These are phyloP conservation scores for Carpinus viminea DNA, from an alignment of 306 rosid genomes.

Conservation along the genomic window DNA sequence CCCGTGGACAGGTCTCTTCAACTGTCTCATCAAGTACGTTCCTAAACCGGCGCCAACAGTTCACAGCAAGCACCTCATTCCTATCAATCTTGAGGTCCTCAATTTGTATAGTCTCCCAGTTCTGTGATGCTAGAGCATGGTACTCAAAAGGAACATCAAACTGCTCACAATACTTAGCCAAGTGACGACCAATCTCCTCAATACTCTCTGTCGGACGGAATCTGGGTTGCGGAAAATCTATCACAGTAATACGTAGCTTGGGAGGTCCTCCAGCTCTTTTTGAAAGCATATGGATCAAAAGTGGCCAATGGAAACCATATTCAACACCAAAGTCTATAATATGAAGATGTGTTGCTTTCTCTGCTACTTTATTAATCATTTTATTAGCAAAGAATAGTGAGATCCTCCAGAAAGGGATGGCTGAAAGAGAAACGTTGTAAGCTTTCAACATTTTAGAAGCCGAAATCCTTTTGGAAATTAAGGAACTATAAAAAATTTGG, in stretches of 20 bases:
- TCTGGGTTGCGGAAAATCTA: conserved; percentile 43
- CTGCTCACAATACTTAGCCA: conserved; percentile 35
- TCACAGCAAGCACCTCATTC: conserved; percentile 26
- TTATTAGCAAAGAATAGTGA: conserved; percentile 52
- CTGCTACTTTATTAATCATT: conserved; percentile 44
- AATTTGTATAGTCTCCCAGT: conserved; percentile 30
- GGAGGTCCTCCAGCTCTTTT: conserved; percentile 67
- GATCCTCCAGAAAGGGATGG: conserved; percentile 62
- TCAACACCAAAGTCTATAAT: conserved; percentile 73
- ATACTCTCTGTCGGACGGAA: conserved; percentile 39
- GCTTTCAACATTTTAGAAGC: conserved; percentile 56
- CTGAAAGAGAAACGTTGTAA: conserved; percentile 43
- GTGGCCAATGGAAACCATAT: conserved; percentile 88
- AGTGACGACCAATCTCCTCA: conserved; percentile 42
- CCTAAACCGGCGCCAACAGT: conserved; percentile 11
- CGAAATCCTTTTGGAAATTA: conserved; percentile 36
- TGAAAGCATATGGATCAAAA: conserved; percentile 58
- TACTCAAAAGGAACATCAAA: conserved; percentile 31
- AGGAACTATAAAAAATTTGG: conserved; percentile 33
- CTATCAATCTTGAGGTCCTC: conserved; percentile 24
- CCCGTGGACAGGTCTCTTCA: conserved; percentile 24
- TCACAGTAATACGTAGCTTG: conserved; percentile 60
- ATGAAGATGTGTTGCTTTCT: conserved; percentile 57
- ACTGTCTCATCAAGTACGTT: conserved; percentile 28
- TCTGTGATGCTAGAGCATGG: conserved; percentile 20